Evolutionary conservation across 2,329 filamentous ascomycete genomes (phyloP), one percentile per base, ranked within the genome.

Genomic region (Fusarium longipes): DNA sequence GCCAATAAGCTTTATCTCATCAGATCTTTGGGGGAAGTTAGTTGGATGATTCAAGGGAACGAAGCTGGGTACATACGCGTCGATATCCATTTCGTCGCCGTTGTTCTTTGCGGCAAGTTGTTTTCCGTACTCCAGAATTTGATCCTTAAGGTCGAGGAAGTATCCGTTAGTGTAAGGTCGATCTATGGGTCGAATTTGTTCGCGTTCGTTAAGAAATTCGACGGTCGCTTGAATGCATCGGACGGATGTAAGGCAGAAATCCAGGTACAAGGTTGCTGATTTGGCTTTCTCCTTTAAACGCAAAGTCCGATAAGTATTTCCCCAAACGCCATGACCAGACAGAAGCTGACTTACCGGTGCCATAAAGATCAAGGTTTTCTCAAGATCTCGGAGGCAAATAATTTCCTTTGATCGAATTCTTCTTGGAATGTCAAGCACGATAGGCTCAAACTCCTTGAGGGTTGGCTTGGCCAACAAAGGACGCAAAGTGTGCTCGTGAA

Each of bases 161-260:
- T 98, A 98, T 77, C 93, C 93, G 86, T 92, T 93, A 85, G 91
- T 96, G 84, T 97, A 98, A 70, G 93, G 93, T 74, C 91, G 90
- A 80, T 98, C 95, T 80, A 88, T 84, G 62, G 92, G 91, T 77
- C 93, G 89, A 70, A 90, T 90, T 82, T 95, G 92, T 79, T 98
- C 94, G 77, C 89, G 89, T 77, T 96, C 93, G 83, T 88, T 90
- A 69, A 97, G 85, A 79, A 91, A 90, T 79, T 93, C 90, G 79
- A 96, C 92, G 62, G 93, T 96, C 68, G 93, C 90, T 84, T 96
- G 92, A 77, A 97, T 90, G 81, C 93, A 96, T 79, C 89, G 90
- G 77, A 97, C 93, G 68, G 93, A 95, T 74, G 91, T 92, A 78
- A 96, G 88, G 85, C 93, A 96, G 82, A 97, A 97, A 74, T 90